These are phyloP conservation scores for Zanthoxylum bungeanum DNA, from an alignment of 345 rosid species.

Conservation along the genomic window DNA sequence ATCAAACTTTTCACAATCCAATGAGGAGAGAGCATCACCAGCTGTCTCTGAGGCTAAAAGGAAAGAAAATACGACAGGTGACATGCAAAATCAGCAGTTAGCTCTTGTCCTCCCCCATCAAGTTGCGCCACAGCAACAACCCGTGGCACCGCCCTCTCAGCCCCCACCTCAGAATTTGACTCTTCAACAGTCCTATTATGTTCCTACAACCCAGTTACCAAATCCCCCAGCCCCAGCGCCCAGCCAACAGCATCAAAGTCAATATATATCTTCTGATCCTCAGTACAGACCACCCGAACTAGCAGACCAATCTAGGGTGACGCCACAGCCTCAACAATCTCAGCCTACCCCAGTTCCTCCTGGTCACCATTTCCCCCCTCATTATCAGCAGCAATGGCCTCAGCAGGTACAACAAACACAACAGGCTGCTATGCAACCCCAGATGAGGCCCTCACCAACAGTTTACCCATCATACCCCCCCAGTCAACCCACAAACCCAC, in stretches of 20 bases:
- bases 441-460: constrained; percentile 57
- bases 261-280: constrained; percentile 52
- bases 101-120: constrained; percentile 94
- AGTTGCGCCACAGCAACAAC: constrained; percentile 63
- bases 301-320: constrained; percentile 57
- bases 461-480: constrained; percentile 62
- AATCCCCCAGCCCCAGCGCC: constrained; percentile 38
- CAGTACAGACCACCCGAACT: constrained; percentile 69
- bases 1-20: constrained; percentile 57
- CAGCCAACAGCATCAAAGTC: constrained; percentile 48
- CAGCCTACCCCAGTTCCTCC: constrained; percentile 46
- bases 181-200: constrained; percentile 73
- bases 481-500: constrained; percentile 51
- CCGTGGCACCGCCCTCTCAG: constrained; percentile 45
- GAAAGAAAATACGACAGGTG: constrained; percentile 47
- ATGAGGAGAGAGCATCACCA: constrained; percentile 63
- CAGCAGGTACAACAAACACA: constrained; percentile 50
- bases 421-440: constrained; percentile 54
- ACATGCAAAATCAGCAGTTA: constrained; percentile 71
- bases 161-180: constrained; percentile 45
- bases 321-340: constrained; percentile 52
- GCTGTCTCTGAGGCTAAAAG: constrained; percentile 61
- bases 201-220: constrained; percentile 55
- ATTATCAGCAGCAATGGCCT: constrained; percentile 75
- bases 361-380: constrained; percentile 55